A percentile compares a stretch with the other conserved stretches of the same genome.
Conservation (phyloP, 768 basidiomycete genomes). For the Leccinum obscurum region DNA sequence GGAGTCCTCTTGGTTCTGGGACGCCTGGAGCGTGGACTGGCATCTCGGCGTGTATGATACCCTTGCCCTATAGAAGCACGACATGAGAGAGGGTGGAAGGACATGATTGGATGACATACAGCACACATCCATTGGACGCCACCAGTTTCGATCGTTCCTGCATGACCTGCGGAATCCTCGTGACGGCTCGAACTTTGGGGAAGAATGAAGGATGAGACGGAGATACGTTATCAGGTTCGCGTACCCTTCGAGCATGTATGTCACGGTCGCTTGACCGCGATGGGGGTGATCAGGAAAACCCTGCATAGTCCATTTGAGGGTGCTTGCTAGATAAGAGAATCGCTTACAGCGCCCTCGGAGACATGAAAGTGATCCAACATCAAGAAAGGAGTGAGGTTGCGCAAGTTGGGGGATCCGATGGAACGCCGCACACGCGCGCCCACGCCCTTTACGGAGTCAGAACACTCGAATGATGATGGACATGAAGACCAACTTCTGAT, state of each 20-base stretch:
- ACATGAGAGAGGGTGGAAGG: neutral
- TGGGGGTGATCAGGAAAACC: constrained; percentile 95
- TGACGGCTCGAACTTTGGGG: constrained; percentile 66
- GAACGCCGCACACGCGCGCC: constrained; percentile 84
- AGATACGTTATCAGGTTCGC: neutral
- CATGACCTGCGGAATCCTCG: constrained; percentile 90
- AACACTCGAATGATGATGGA: neutral
- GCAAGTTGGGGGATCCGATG: constrained; percentile 72
- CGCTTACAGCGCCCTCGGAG: constrained; percentile 61
- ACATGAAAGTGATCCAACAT: constrained; percentile 87
- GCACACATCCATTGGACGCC: constrained; percentile 97
- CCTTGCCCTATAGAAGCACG: constrained; percentile 45
- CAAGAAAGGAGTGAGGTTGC: constrained; percentile 88
- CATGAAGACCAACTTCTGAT: constrained; percentile 50
- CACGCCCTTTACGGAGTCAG: constrained; percentile 52
- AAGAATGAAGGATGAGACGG: neutral
- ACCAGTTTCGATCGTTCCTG: constrained; percentile 71
- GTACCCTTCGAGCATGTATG: constrained; percentile 86
- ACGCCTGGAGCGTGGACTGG: constrained; percentile 68
- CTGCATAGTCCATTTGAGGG: constrained; percentile 32
- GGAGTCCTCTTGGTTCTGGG: constrained; percentile 79
- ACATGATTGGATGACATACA: constrained; percentile 39
- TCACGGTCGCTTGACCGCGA: constrained; percentile 84
- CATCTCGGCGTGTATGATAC: constrained; percentile 88
- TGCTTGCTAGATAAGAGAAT: neutral